phyloP scores from a whole-genome alignment of 805 yeast genomes.

The Lipomyces starkeyi region DNA sequence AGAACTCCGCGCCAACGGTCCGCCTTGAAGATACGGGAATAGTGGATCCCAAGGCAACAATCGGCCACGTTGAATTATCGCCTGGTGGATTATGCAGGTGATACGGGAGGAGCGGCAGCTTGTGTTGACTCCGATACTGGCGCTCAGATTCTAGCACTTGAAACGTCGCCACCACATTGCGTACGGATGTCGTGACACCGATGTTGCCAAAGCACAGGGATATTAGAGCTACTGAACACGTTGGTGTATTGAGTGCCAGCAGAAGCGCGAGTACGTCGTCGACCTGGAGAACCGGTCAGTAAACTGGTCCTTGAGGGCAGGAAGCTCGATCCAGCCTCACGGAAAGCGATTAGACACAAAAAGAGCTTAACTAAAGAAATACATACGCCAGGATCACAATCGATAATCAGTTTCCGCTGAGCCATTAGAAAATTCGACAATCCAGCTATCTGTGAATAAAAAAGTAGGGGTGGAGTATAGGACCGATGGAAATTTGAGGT shows the following conservation, averaged over 20 bases:
- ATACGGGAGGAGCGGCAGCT: slow-evolving; percentile 36
- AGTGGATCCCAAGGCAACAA: slow-evolving; percentile 46
- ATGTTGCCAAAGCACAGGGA: slow-evolving; percentile 52
- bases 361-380: neutral
- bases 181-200: slow-evolving; percentile 45
- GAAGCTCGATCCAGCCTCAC: neutral
- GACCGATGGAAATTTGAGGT: neutral
- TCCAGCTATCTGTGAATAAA: neutral
- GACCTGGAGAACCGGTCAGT: slow-evolving; percentile 36
- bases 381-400: slow-evolving; percentile 52
- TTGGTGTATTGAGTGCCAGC: slow-evolving; percentile 46
- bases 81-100: slow-evolving; percentile 27
- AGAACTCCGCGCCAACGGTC: slow-evolving; percentile 48
- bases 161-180: slow-evolving; percentile 48
- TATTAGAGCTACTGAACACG: slow-evolving; percentile 43
- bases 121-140: slow-evolving; percentile 38
- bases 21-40: slow-evolving; percentile 43
- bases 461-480: neutral
- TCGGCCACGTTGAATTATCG: slow-evolving; percentile 41
- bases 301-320: neutral
- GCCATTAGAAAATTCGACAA: slow-evolving; percentile 2
- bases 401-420: slow-evolving; percentile 45
- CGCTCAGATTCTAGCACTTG: slow-evolving; percentile 46
- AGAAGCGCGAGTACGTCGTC: slow-evolving; percentile 51
- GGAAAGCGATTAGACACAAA: neutral